Conservation (phyloP, 768 basidiomycete species). For the Boletellus ananiceps region DNA sequence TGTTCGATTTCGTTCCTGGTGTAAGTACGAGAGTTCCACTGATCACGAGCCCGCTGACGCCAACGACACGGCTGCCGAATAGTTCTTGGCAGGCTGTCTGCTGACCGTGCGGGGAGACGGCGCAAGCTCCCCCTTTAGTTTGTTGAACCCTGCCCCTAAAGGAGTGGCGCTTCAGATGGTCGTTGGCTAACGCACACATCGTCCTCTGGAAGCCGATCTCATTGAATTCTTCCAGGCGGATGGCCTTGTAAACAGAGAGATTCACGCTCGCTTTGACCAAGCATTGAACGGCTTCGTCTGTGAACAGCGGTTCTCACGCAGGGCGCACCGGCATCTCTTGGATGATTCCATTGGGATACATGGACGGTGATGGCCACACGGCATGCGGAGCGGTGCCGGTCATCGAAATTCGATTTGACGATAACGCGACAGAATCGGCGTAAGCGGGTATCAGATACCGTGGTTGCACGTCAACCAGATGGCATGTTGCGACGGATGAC, state of each 20-base stretch:
- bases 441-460: conserved; percentile 57
- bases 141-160: conserved; percentile 51
- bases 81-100: conserved; percentile 58
- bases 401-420: neutral
- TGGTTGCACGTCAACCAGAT: conserved; percentile 59
- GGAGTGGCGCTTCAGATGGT: conserved; percentile 40
- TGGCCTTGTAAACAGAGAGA: conserved; percentile 44
- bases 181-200: conserved; percentile 1
- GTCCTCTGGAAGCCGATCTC: conserved; percentile 56
- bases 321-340: conserved; percentile 53
- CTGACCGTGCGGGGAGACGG: conserved; percentile 60
- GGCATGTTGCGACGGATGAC: conserved; percentile 51
- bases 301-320: conserved; percentile 56
- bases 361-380: conserved; percentile 51
- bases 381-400: conserved; percentile 20
- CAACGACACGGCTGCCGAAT: conserved; percentile 60
- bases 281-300: conserved; percentile 50
- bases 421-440: conserved; percentile 35
- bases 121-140: conserved; percentile 56
- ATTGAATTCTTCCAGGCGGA: conserved; percentile 58
- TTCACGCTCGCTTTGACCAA: conserved; percentile 57
- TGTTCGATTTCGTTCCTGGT: conserved; percentile 56
- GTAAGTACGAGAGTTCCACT: conserved; percentile 64
- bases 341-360: conserved; percentile 49
- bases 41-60: conserved; percentile 58